Conservation (phyloP, 768 basidiomycete species). For the Krasilnikovozyma curviuscula region DNA sequence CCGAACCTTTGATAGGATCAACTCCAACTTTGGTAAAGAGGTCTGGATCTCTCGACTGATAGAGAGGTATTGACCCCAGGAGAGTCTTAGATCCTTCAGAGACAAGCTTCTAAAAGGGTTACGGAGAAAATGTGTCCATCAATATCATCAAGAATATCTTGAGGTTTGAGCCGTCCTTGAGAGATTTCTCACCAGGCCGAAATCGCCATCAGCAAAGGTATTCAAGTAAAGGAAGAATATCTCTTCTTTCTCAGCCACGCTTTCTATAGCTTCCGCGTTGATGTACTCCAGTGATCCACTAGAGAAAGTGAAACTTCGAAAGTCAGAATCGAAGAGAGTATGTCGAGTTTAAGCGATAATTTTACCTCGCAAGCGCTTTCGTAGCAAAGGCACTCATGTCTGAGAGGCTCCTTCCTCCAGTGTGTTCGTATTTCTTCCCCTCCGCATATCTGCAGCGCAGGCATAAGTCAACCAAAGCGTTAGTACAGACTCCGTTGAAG, state of each 20-base stretch:
- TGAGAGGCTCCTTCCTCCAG: constrained; percentile 48
- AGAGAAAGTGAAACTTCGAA: background rate
- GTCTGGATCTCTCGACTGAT: constrained; percentile 27
- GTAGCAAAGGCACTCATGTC: constrained; percentile 53
- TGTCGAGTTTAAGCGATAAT: too few relatives aligned
- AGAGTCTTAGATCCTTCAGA: constrained; percentile 38
- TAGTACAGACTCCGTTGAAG: background rate
- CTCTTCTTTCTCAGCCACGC: constrained; percentile 30
- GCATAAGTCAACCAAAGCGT: background rate
- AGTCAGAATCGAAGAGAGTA: too few relatives aligned
- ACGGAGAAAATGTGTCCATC: too few relatives aligned
- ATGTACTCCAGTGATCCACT: constrained; percentile 7
- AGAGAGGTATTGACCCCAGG: constrained; percentile 34
- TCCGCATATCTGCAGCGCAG: constrained; percentile 28
- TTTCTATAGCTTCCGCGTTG: constrained; percentile 27
- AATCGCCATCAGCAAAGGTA: constrained; percentile 10
- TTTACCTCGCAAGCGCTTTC: constrained; percentile 55
- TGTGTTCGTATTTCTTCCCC: constrained; percentile 51
- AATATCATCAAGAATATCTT: too few relatives aligned
- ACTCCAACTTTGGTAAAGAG: constrained; percentile 23
- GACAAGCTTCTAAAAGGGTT: constrained; percentile 32
- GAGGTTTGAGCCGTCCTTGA: background rate
- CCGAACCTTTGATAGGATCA: constrained; percentile 21
- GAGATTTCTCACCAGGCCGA: background rate
- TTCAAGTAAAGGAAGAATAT: constrained; percentile 44